Conservation (phyloP, 1,284 basidiomycete species). For the Tylopilus sp. region DNA sequence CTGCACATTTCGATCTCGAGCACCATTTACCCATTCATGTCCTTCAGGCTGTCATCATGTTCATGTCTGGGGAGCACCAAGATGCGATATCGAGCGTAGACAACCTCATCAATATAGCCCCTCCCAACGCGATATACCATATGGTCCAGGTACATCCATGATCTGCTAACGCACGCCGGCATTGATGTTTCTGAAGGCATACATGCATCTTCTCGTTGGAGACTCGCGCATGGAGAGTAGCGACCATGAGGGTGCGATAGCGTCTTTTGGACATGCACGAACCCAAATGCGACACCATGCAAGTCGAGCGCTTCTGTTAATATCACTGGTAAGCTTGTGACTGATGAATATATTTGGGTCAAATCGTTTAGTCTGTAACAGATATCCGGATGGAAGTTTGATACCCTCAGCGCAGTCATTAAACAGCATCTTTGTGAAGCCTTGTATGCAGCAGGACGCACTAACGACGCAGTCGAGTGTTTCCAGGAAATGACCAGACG, state of each 20-base stretch:
- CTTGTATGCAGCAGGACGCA: neutral
- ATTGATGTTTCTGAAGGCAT: neutral
- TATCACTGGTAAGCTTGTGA: neutral
- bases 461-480: neutral
- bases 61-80: neutral
- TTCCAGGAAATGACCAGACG: neutral
- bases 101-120: neutral
- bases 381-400: neutral
- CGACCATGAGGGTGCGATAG: neutral
- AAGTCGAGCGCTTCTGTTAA: neutral
- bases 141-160: neutral
- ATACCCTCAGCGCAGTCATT: neutral
- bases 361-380: neutral
- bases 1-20: neutral
- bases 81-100: neutral
- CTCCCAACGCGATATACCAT: neutral
- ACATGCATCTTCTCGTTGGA: neutral
- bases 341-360: neutral
- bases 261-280: neutral
- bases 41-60: neutral
- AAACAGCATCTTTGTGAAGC: neutral
- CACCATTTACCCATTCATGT: neutral
- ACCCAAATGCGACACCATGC: neutral
- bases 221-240: neutral
- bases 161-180: no score